Percentiles rank a stretch among this genome's conserved stretches.
phyloP scores from a whole-genome alignment of 148 eudicot species.

The Simmondsia chinensis region DNA sequence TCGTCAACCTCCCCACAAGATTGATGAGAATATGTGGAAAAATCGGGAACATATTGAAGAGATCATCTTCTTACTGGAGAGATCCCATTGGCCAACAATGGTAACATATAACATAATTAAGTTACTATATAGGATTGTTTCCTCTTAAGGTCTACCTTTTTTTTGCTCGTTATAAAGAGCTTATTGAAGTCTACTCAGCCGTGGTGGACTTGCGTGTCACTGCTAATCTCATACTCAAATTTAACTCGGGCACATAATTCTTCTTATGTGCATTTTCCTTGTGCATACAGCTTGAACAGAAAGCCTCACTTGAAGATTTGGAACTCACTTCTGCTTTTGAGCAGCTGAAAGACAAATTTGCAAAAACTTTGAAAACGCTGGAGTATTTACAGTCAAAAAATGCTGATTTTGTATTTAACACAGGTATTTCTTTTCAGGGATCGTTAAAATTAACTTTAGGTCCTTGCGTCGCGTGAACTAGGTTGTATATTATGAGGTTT shows the following conservation, averaged over 20 bases:
- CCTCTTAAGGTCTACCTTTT: no score
- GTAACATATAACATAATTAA: slow-evolving; percentile 32
- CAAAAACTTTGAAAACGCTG: slow-evolving; percentile 40
- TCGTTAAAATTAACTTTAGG: no score
- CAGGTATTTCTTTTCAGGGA: no score
- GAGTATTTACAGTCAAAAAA: slow-evolving; percentile 60
- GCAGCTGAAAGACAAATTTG: slow-evolving; percentile 55
- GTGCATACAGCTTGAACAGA: slow-evolving; percentile 53
- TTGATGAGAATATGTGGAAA: slow-evolving; percentile 98
- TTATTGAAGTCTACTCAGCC: no score
- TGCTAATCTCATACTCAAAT: no score
- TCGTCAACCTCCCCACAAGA: slow-evolving; percentile 69
- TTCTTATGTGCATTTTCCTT: neutral
- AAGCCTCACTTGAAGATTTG: slow-evolving; percentile 40
- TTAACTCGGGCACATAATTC: no score
- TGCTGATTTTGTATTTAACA: slow-evolving; percentile 75
- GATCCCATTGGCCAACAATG: slow-evolving; percentile 58
- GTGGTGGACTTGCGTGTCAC: no score
- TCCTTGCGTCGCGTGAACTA: no score
- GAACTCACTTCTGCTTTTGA: slow-evolving; percentile 49
- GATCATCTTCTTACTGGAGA: slow-evolving; percentile 63
- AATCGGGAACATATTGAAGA: slow-evolving; percentile 91
- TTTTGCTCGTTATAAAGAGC: no score
- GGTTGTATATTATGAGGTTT: neutral
- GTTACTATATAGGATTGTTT: no score